These are phyloP conservation scores for Aphanocladium album DNA, from an alignment of 2,329 filamentous ascomycete species.

Conservation along the genomic window DNA sequence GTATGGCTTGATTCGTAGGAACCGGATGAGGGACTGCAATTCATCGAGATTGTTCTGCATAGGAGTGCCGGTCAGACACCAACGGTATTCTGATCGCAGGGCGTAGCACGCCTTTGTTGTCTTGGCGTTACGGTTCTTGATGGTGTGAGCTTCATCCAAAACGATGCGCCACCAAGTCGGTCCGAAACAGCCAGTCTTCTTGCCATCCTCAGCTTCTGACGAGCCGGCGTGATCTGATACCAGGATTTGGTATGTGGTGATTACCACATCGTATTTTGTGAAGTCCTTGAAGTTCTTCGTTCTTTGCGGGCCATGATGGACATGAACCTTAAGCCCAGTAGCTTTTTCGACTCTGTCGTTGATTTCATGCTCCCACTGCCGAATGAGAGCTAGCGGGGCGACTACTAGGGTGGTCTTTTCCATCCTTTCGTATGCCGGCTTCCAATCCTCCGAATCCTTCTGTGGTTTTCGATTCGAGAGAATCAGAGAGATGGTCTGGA, in stretches of 20 bases:
- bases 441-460: conserved; percentile 54
- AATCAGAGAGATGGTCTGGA: conserved; percentile 87
- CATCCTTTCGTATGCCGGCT: conserved; percentile 63
- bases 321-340: conserved; percentile 71
- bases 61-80: conserved; percentile 93
- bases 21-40: conserved; percentile 86
- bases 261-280: conserved; percentile 84
- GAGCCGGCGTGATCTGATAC: conserved; percentile 81
- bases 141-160: conserved; percentile 93
- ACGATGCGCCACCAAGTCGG: conserved; percentile 94
- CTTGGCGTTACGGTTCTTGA: conserved; percentile 97
- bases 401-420: conserved; percentile 85
- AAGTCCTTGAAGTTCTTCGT: conserved; percentile 75
- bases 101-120: conserved; percentile 88
- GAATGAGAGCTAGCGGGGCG: conserved; percentile 87
- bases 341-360: conserved; percentile 68
- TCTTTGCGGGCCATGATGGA: conserved; percentile 85
- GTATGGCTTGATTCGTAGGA: conserved; percentile 87
- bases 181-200: conserved; percentile 80
- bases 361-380: conserved; percentile 95
- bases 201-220: conserved; percentile 52
- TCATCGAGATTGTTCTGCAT: conserved; percentile 99
- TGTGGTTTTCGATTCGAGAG: conserved; percentile 71
- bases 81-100: conserved; percentile 79
- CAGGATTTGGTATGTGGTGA: conserved; percentile 94